Conservation (phyloP, 257 asterid species). For the Ballota nigra region DNA sequence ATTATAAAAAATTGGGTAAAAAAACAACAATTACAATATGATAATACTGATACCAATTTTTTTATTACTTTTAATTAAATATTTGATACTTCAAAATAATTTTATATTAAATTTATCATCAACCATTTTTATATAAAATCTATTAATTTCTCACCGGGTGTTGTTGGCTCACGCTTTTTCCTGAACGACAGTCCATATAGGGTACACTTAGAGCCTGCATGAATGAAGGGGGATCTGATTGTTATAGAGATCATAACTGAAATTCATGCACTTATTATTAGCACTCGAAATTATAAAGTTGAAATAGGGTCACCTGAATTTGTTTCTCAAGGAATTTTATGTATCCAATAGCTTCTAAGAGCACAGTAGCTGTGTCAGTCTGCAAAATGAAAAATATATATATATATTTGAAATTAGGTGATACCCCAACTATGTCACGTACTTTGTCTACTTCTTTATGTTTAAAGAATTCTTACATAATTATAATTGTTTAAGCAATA, state of each 20-base stretch:
- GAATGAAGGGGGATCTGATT: conserved; percentile 27
- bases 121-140: no score
- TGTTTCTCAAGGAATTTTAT: conserved; percentile 87
- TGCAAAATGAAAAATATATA: conserved; percentile 29
- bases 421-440: neutral
- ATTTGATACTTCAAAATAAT: no score
- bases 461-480: neutral
- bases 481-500: no score
- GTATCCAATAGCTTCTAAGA: conserved; percentile 86
- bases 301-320: conserved; percentile 72
- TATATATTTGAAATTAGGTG: neutral
- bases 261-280: no score
- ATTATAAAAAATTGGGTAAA: no score
- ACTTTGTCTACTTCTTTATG: neutral
- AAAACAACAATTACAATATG: no score
- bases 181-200: conserved; percentile 55
- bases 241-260: no score
- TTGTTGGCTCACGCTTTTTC: conserved; percentile 39
- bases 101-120: no score
- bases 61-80: no score
- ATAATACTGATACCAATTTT: no score
- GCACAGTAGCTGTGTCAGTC: conserved; percentile 94
- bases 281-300: no score
- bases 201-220: conserved; percentile 82
- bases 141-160: conserved; percentile 36